A percentile compares a stretch with the other conserved stretches of the same genome.
Conservation (phyloP, 2,329 filamentous ascomycete genomes). For the Cladophialophora psammophila region DNA sequence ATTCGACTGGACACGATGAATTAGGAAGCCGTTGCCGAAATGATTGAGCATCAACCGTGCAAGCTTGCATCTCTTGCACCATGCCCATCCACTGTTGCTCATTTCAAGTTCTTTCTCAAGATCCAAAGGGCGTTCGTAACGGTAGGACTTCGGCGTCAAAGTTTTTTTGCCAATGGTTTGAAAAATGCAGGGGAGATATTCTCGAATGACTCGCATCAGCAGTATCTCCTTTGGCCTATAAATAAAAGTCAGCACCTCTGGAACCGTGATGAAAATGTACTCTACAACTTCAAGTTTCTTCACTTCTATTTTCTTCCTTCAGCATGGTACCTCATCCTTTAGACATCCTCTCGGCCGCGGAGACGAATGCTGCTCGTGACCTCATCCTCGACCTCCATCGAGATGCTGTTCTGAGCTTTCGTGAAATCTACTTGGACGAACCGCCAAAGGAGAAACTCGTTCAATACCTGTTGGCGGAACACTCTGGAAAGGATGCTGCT, state of each 20-base stretch:
- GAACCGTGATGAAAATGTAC: background rate
- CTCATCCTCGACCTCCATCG: constrained; percentile 55
- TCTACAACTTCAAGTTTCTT: too few species aligned
- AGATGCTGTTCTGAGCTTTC: constrained; percentile 51
- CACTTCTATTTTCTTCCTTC: background rate
- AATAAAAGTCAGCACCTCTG: constrained; percentile 1
- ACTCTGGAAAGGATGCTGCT: constrained; percentile 53
- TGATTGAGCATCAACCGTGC: background rate
- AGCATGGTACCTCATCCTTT: constrained; percentile 56
- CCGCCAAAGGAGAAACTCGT: constrained; percentile 59
- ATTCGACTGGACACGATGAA: background rate
- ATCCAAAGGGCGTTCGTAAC: background rate
- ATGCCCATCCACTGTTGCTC: background rate
- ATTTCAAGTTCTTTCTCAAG: background rate
- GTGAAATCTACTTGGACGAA: constrained; percentile 61
- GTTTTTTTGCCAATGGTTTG: background rate
- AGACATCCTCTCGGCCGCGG: constrained; percentile 63
- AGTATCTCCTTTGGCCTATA: background rate
- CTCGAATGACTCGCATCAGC: background rate
- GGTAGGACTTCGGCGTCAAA: background rate
- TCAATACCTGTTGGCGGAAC: constrained; percentile 58
- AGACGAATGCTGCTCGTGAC: constrained; percentile 61
- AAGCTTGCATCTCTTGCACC: background rate
- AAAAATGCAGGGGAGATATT: background rate
- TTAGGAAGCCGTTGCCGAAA: constrained; percentile 22